Conservation (phyloP, 2,329 filamentous ascomycete species). For the Hypocrella siamensis region DNA sequence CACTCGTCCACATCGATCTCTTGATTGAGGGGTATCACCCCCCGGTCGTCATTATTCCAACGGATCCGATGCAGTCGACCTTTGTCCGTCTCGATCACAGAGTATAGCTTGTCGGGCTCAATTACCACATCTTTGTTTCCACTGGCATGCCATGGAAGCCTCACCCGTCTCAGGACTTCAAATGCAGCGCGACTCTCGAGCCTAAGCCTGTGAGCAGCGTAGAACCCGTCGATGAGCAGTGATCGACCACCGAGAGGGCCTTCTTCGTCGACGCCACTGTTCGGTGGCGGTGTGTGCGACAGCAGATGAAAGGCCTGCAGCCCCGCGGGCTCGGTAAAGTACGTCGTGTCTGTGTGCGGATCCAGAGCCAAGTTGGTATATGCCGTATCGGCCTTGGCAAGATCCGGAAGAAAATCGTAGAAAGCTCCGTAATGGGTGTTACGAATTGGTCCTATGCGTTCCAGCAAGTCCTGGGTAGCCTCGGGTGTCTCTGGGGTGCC, state of each 20-base stretch:
- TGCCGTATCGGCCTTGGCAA: constrained; percentile 76
- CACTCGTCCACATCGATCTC: constrained; percentile 39
- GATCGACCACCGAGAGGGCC: constrained; percentile 51
- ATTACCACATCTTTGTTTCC: constrained; percentile 77
- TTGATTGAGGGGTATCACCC: constrained; percentile 47
- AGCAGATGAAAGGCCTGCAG: constrained; percentile 88
- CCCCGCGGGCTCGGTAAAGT: constrained; percentile 84
- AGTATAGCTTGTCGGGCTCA: constrained; percentile 51
- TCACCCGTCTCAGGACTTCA: constrained; percentile 34
- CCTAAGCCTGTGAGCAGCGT: constrained; percentile 46
- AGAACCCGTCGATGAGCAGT: constrained; percentile 75
- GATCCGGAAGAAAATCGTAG: constrained; percentile 75
- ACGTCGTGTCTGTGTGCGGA: constrained; percentile 88
- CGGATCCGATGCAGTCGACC: constrained; percentile 42
- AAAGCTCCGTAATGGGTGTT: constrained; percentile 76
- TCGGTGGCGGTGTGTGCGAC: constrained; percentile 40
- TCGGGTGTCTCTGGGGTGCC: constrained; percentile 50
- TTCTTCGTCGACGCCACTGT: constrained; percentile 16
- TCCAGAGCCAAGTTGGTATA: constrained; percentile 76
- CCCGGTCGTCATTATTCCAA: constrained; percentile 90
- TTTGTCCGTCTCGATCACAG: constrained; percentile 51
- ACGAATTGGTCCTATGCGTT: constrained; percentile 73
- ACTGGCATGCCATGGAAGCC: constrained; percentile 68
- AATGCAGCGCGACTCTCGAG: constrained; percentile 40
- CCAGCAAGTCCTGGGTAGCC: constrained; percentile 58